Evolutionary conservation across 192 early-diverging fungal species (phyloP).

Genomic region (Ambispora gerdemannii): DNA sequence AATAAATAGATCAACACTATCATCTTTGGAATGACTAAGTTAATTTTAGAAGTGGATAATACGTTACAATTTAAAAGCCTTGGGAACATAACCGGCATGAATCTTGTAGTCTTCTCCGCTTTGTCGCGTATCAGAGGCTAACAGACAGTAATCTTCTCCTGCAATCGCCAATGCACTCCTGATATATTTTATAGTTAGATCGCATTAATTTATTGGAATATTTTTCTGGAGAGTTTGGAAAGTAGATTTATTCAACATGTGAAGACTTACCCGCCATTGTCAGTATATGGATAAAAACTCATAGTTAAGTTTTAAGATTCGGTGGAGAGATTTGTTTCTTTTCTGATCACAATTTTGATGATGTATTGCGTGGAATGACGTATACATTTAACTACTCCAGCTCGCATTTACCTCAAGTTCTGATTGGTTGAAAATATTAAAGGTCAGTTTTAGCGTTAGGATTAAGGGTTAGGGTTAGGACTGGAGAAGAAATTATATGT

Average conservation of each 20-base stretch:
- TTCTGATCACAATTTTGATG: no score
- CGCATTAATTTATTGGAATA: no score
- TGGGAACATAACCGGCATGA: slow-evolving; percentile 90
- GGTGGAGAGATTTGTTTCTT: no score
- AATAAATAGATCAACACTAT: background rate
- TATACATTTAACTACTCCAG: no score
- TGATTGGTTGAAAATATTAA: no score
- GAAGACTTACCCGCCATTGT: slow-evolving; percentile 68
- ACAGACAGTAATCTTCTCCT: slow-evolving; percentile 89
- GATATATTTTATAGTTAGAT: background rate
- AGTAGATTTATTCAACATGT: background rate
- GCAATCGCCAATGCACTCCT: slow-evolving; percentile 88
- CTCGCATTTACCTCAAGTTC: no score
- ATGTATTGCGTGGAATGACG: no score
- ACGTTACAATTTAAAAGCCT: slow-evolving; percentile 81
- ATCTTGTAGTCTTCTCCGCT: slow-evolving; percentile 93
- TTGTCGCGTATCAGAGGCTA: slow-evolving; percentile 96
- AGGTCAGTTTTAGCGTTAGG: no score
- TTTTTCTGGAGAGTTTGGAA: background rate
- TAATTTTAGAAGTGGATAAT: slow-evolving; percentile 18
- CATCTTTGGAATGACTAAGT: background rate
- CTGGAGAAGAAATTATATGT: no score
- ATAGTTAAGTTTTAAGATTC: no score
- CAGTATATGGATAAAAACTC: slow-evolving; percentile 89
- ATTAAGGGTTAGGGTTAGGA: no score